Evolutionary conservation across 208 protist species (phyloP), one percentile per base, ranked within the genome.

Genomic region (Tritrichomonas musculus): DNA sequence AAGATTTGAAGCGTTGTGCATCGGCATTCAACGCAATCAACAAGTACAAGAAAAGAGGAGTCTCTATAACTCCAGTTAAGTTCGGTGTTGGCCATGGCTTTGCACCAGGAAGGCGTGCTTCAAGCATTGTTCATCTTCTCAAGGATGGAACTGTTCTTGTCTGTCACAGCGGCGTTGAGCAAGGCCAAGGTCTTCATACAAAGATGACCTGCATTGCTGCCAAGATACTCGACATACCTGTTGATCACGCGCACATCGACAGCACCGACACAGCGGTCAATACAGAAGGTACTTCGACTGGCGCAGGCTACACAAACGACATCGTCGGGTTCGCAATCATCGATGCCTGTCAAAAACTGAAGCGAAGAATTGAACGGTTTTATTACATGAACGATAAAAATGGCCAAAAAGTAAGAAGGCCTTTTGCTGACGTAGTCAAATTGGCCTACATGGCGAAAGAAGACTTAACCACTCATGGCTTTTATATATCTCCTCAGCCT

Each of bases 41-140:
- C 93, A 77, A 94, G n/a, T 98, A 93, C 73, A 92, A 94, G 22
- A 98, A 98, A 95, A 94, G 96, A 49, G 97, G 97, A 64, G 93
- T 98, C 22, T 94, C 95, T 0, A 60, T 96, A 25, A 93, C 97
- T 13, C 96, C 96, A 47, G 95, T 95, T 20, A 98, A 98, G 93
- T 98, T 97, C 94, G 97, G 96, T 93, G 96, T 98, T 64, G 94
- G 94, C 25, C 97, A 97, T 77, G 95, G 94, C 22, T 73, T 93
- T 22, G 94, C 93, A 64, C 95, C 96, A 66, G 84, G 97, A 92
- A 97, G 97, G 93, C 96, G 96, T 82, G 94, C 94, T 8, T 65
- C 92, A 5, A 94, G 95, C 44, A 94, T 97, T 27, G 95, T 97
- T 30, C 95, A 96, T 75, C 41, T 96, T 57, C 95, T 94, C 92